phyloP scores from a whole-genome alignment of 805 yeast species.

The Myxozyma monticola region DNA sequence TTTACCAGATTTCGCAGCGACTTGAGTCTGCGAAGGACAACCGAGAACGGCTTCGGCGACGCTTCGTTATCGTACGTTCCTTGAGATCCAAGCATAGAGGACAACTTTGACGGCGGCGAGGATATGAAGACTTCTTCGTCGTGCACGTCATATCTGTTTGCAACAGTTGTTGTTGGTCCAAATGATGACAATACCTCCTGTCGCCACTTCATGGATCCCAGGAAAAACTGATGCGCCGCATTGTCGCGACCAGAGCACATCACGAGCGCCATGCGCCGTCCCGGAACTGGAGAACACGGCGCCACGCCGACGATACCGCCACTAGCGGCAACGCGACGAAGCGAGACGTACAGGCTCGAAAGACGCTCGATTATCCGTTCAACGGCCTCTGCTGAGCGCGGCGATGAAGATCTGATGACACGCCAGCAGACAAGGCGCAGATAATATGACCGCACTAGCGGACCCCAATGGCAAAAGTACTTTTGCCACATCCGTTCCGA shows the following conservation, averaged over 20 bases:
- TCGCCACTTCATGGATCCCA: slow-evolving; percentile 12
- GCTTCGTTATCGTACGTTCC: neutral
- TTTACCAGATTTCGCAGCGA: no score
- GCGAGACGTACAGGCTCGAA: slow-evolving; percentile 1
- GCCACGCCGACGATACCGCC: slow-evolving; percentile 3
- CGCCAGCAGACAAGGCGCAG: slow-evolving; percentile 69
- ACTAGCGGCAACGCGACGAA: slow-evolving; percentile 3
- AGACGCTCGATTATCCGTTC: slow-evolving; percentile 8
- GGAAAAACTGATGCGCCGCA: slow-evolving; percentile 23
- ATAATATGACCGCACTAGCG: slow-evolving; percentile 70
- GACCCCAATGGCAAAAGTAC: slow-evolving; percentile 76
- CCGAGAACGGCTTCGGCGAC: neutral
- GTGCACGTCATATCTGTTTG: slow-evolving; percentile 27
- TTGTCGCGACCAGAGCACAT: slow-evolving; percentile 20
- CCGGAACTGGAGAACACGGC: slow-evolving; percentile 24
- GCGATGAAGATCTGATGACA: slow-evolving; percentile 38
- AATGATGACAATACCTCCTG: slow-evolving; percentile 4
- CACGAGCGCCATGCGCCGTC: slow-evolving; percentile 25
- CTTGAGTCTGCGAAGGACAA: slow-evolving; percentile 8
- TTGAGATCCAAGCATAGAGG: neutral
- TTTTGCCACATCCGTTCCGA: slow-evolving; percentile 52
- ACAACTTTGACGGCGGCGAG: slow-evolving; percentile 3
- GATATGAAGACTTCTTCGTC: slow-evolving; percentile 27
- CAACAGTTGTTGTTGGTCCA: neutral
- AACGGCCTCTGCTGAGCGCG: slow-evolving; percentile 12